Base-by-base conservation (phyloP, 371 early-diverging fungal species). In the Haplosporangium sp. region DNA sequence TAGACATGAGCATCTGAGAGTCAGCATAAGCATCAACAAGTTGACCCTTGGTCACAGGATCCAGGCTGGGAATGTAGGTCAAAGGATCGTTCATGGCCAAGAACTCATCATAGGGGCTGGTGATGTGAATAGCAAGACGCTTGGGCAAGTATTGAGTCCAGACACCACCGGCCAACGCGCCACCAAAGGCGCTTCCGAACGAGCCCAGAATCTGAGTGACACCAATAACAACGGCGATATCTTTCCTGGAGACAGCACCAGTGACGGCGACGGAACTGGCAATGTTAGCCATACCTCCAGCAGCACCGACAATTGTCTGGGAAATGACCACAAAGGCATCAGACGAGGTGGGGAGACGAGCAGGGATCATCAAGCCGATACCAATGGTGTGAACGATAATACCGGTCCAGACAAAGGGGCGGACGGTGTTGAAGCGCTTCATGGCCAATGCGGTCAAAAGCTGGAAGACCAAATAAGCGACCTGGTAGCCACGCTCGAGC, bases 281-380 rank as follows among this genome's bases (percentile, higher is more conserved):
- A 68, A 82, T 75, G 53, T 77, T 69, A 51, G 82, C 73, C 71
- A 86, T 82, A 53, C 84, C 86, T 55, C 76, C 81, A 0, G 82
- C 85, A 52, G 74, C 67, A 62, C 86, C 86, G 61, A 81, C 80
- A 57, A 86, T 58, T 21, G 82, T 60, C 59, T 86, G 85, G 5
- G 82, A 80, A 43, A 83, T 74, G 36, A 84, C 82, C 21, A 86
- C 79, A 64, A 82, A 80, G 21, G 66, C 83, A 69, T 80, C 75
- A 5, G 80, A 71, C 2, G 84, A 76, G 2, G 59, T 55, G 1
- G 85, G 82, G 55, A 62, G 60, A 42, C 86, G 83, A 46, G 86
- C 74, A 13, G 77, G 82, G 46, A 86, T 85, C 86, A 86, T 85
- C 7, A 85, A 47, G n/a, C 85, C 86, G 47, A 81, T 69, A 63